Conservation (phyloP, 2,329 filamentous ascomycete genomes). For the Pyricularia sp. region DNA sequence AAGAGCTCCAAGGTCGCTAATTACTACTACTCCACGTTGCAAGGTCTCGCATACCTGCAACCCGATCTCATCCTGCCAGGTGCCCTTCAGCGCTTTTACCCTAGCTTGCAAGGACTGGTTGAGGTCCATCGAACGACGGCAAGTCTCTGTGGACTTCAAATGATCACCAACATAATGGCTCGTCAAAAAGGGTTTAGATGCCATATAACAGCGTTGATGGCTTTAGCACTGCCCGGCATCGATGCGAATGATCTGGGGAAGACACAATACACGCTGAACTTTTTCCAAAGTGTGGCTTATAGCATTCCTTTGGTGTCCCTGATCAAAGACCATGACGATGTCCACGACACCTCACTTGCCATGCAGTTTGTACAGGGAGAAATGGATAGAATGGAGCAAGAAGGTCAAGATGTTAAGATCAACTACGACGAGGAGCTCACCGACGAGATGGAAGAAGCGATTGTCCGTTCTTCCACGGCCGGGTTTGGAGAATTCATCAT, state of each 20-base stretch:
- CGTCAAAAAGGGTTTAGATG: conserved; percentile 92
- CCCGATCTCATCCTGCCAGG: conserved; percentile 86
- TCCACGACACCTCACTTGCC: conserved; percentile 64
- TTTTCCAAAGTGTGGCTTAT: conserved; percentile 91
- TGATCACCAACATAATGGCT: conserved; percentile 82
- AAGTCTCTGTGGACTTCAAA: conserved; percentile 80
- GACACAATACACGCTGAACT: conserved; percentile 85
- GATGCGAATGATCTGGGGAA: conserved; percentile 97
- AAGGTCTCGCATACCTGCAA: conserved; percentile 80
- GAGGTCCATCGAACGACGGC: conserved; percentile 95
- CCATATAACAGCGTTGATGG: conserved; percentile 88
- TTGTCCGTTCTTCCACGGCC: conserved; percentile 85
- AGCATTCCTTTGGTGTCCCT: conserved; percentile 87
- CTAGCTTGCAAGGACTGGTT: conserved; percentile 88
- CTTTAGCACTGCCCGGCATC: conserved; percentile 83
- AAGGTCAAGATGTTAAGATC: conserved; percentile 73
- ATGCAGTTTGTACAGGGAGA: conserved; percentile 90
- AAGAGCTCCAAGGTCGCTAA: conserved; percentile 88
- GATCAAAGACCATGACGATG: conserved; percentile 51
- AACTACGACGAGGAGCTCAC: conserved; percentile 72
- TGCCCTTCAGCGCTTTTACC: conserved; percentile 89
- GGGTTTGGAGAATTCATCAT: conserved; percentile 87
- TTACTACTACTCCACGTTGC: conserved; percentile 81
- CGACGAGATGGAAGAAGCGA: conserved; percentile 75
- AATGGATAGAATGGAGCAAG: conserved; percentile 83